Percentiles rank a stretch among this genome's conserved stretches.
Evolutionary conservation across 192 early-diverging fungal genomes (phyloP).

Genomic region (Backusella australiensis): DNA sequence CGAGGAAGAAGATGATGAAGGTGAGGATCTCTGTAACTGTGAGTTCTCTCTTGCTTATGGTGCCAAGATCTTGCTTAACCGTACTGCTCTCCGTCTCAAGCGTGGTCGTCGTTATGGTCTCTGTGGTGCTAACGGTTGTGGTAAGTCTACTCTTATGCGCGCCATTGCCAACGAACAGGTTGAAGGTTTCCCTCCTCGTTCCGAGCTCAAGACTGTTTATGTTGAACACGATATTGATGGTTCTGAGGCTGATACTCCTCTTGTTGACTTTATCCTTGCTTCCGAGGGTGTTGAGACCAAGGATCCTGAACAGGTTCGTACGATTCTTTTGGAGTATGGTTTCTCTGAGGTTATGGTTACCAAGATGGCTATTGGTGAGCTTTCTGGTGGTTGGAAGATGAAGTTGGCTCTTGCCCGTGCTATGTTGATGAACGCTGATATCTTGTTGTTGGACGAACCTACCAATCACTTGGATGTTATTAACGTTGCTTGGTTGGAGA

Average conservation of each 20-base stretch:
- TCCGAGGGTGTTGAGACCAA: slow-evolving; percentile 58
- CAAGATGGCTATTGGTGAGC: slow-evolving; percentile 65
- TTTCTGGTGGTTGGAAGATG: slow-evolving; percentile 93
- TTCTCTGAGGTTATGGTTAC: slow-evolving; percentile 66
- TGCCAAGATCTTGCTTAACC: slow-evolving; percentile 80
- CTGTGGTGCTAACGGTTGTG: slow-evolving; percentile 79
- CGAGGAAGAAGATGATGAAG: slow-evolving; percentile 53
- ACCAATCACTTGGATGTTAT: slow-evolving; percentile 83
- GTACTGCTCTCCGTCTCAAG: slow-evolving; percentile 56
- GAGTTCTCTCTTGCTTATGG: slow-evolving; percentile 84
- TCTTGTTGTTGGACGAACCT: slow-evolving; percentile 82
- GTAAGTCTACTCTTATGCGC: slow-evolving; percentile 85
- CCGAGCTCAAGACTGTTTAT: slow-evolving; percentile 74
- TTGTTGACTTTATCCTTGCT: slow-evolving; percentile 65
- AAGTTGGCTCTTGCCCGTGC: slow-evolving; percentile 85
- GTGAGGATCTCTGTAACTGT: slow-evolving; percentile 65
- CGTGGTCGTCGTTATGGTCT: slow-evolving; percentile 84
- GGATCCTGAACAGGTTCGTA: slow-evolving; percentile 43
- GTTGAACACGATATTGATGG: slow-evolving; percentile 79
- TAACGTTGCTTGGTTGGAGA: slow-evolving; percentile 57
- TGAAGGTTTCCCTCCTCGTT: slow-evolving; percentile 75
- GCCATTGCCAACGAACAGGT: slow-evolving; percentile 83
- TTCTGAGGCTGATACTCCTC: slow-evolving; percentile 66
- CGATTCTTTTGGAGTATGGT: slow-evolving; percentile 59
- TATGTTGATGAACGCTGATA: slow-evolving; percentile 83